phyloP scores from a whole-genome alignment of 257 asterid species.

The Thymus mandschuricus region DNA sequence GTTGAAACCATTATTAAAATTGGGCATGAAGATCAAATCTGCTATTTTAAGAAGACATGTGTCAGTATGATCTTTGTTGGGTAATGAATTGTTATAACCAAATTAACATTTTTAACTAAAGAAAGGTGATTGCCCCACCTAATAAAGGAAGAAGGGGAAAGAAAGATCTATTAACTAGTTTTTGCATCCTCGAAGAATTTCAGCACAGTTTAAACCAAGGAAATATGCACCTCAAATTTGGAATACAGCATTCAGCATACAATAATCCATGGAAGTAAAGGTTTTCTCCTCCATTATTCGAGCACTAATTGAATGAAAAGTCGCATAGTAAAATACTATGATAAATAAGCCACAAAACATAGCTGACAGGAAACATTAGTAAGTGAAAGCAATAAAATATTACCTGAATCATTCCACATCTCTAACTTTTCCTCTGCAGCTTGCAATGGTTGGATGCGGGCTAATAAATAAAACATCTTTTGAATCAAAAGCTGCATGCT shows the following conservation, averaged over 20 bases:
- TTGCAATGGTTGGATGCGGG: constrained; percentile 59
- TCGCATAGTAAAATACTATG: constrained; percentile 5
- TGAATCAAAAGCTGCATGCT: constrained; percentile 72
- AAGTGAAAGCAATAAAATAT: constrained; percentile 24
- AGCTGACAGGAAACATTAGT: background rate
- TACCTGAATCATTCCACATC: constrained; percentile 80
- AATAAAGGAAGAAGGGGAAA: constrained; percentile 11
- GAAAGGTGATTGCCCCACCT: constrained; percentile 5
- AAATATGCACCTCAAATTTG: constrained; percentile 2
- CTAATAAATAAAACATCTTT: constrained; percentile 64
- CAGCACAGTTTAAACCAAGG: background rate
- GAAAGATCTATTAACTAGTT: constrained; percentile 7
- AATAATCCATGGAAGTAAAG: constrained; percentile 2
- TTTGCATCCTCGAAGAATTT: constrained; percentile 11
- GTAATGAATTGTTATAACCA: constrained; percentile 13
- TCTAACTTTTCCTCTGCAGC: constrained; percentile 49
- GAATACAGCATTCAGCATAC: constrained; percentile 20
- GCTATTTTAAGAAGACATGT: background rate
- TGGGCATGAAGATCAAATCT: background rate
- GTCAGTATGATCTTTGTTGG: background rate
- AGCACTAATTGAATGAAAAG: constrained; percentile 1
- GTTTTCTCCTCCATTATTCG: constrained; percentile 12
- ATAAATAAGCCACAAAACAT: constrained; percentile 14
- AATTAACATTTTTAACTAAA: constrained; percentile 5
- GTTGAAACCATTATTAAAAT: constrained; percentile 2